Evolutionary conservation across 345 rosid genomes (phyloP).

Genomic region (Hirschfeldia incana): DNA sequence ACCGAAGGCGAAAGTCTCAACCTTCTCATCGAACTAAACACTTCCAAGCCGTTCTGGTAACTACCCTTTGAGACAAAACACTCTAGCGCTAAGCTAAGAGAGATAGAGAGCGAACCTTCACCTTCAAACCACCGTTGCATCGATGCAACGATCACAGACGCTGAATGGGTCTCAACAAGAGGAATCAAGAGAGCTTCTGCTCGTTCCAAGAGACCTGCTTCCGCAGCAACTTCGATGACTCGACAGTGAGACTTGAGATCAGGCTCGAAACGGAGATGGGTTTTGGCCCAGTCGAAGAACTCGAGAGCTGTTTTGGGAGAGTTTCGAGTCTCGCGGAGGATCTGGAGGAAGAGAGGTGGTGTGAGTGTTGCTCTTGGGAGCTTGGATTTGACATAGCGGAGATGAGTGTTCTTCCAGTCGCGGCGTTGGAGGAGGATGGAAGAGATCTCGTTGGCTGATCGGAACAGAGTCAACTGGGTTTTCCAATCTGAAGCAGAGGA

Average conservation of each 20-base stretch:
- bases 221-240: conserved; percentile 38
- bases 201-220: conserved; percentile 40
- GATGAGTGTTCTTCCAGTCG: conserved; percentile 50
- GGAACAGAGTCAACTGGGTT: conserved; percentile 43
- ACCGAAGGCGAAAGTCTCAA: conserved; percentile 43
- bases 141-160: conserved; percentile 37
- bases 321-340: conserved; percentile 51
- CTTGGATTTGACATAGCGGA: conserved; percentile 39
- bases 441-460: conserved; percentile 53
- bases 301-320: conserved; percentile 47
- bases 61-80: conserved; percentile 45
- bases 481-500: conserved; percentile 51
- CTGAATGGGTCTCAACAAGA: conserved; percentile 44
- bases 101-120: conserved; percentile 33
- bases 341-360: conserved; percentile 51
- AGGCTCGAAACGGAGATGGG: conserved; percentile 52
- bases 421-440: conserved; percentile 59
- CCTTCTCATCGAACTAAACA: conserved; percentile 44
- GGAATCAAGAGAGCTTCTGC: conserved; percentile 44
- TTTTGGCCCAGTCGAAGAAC: conserved; percentile 61
- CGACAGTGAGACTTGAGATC: conserved; percentile 58
- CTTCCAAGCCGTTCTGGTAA: conserved; percentile 49
- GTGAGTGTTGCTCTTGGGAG: conserved; percentile 50
- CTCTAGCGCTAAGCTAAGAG: conserved; percentile 51
- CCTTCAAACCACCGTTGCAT: conserved; percentile 52